phyloP scores from a whole-genome alignment of 192 early-diverging fungal species.

The Allomyces arbusculus region DNA sequence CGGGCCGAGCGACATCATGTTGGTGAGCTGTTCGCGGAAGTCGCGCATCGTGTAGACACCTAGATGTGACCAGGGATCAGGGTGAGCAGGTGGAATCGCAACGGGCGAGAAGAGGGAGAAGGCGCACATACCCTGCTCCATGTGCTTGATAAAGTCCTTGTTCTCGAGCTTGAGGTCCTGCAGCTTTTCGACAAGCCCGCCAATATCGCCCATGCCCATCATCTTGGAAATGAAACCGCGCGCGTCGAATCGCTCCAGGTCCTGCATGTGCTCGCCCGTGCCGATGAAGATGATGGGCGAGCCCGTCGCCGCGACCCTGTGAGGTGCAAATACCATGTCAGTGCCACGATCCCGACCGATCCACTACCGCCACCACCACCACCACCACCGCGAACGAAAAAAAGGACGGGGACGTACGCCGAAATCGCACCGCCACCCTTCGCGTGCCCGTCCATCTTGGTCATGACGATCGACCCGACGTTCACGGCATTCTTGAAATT shows the following conservation, averaged over 20 bases:
- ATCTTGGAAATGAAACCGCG: slow-evolving; percentile 78
- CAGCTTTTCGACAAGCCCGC: slow-evolving; percentile 69
- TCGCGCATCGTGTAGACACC: slow-evolving; percentile 77
- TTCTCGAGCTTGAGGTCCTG: slow-evolving; percentile 74
- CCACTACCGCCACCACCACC: no score
- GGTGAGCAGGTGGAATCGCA: no score
- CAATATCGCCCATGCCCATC: slow-evolving; percentile 85
- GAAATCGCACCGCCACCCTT: slow-evolving; percentile 98
- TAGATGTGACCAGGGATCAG: not conserved
- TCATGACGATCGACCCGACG: slow-evolving; percentile 89
- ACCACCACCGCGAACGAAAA: no score
- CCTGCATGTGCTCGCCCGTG: slow-evolving; percentile 92
- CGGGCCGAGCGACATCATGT: slow-evolving; percentile 76
- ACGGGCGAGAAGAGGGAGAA: not conserved
- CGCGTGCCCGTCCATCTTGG: slow-evolving; percentile 97
- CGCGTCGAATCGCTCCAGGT: slow-evolving; percentile 76
- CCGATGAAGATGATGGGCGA: slow-evolving; percentile 91
- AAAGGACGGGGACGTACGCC: slow-evolving; percentile 26
- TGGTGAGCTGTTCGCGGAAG: slow-evolving; percentile 85
- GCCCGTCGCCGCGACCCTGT: slow-evolving; percentile 71
- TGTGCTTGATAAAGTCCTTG: slow-evolving; percentile 69
- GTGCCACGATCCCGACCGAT: not conserved
- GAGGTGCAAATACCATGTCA: not conserved
- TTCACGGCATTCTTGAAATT: slow-evolving; percentile 82
- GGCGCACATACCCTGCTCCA: slow-evolving; percentile 38